Percentiles rank a stretch among this genome's conserved stretches.
Evolutionary conservation across 1,284 basidiomycete genomes (phyloP).

Genomic region (Pisolithus thermaeus): DNA sequence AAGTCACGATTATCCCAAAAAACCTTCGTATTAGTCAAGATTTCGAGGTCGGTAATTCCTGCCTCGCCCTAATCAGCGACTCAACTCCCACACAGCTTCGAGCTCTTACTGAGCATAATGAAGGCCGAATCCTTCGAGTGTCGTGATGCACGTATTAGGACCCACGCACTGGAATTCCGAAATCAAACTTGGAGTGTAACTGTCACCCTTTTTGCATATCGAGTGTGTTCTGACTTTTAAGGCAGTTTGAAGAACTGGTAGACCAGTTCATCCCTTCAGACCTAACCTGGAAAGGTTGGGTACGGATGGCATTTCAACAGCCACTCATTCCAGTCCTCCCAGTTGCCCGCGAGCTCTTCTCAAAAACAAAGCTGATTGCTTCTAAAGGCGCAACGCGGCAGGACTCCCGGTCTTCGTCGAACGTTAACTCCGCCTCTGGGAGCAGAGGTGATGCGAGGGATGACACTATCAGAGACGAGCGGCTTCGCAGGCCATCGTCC

Average conservation of each 20-base stretch:
- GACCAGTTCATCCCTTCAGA: slow-evolving; percentile 76
- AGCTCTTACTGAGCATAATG: slow-evolving; percentile 62
- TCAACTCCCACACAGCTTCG: slow-evolving; percentile 40
- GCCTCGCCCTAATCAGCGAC: slow-evolving; percentile 9
- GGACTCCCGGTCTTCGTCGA: slow-evolving; percentile 22
- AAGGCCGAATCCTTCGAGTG: slow-evolving; percentile 71
- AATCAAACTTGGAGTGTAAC: slow-evolving; percentile 86
- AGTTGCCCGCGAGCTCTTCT: slow-evolving; percentile 66
- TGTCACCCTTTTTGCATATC: slow-evolving; percentile 9
- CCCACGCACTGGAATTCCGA: slow-evolving; percentile 72
- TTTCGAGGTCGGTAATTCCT: slow-evolving; percentile 55
- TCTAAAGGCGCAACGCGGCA: slow-evolving; percentile 35
- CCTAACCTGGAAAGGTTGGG: slow-evolving; percentile 72
- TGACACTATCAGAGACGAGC: slow-evolving; percentile 9
- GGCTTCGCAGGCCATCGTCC: slow-evolving; percentile 19
- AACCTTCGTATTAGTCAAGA: slow-evolving; percentile 78
- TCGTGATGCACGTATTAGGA: slow-evolving; percentile 67
- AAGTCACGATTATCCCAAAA: slow-evolving; percentile 72
- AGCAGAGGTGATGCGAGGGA: slow-evolving; percentile 13
- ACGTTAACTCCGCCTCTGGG: slow-evolving; percentile 20
- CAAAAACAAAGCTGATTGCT: slow-evolving; percentile 66
- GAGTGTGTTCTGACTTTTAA: slow-evolving; percentile 4
- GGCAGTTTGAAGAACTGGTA: slow-evolving; percentile 75
- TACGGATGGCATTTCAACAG: slow-evolving; percentile 77
- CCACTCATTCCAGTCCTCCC: slow-evolving; percentile 68